Percentiles rank a stretch among this genome's conserved stretches.
Conservation (phyloP, 352 stramenopile species). For the Globisporangium carolinianum region DNA sequence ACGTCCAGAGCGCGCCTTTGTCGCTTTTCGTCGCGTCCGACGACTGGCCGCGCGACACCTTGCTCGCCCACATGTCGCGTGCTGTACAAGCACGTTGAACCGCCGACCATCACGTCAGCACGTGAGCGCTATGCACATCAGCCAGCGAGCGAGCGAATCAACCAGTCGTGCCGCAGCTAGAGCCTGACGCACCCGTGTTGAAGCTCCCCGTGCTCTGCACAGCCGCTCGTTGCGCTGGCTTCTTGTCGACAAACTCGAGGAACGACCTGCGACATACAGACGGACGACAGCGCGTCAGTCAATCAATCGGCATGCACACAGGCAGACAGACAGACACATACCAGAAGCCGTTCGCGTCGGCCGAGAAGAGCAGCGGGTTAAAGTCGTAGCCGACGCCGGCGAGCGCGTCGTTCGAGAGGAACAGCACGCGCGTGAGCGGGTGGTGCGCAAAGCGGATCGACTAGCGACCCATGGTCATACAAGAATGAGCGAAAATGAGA, state of each 20-base stretch:
- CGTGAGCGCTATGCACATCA: no score
- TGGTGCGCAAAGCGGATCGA: slow-evolving; percentile 85
- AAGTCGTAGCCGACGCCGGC: slow-evolving; percentile 90
- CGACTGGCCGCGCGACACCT: slow-evolving; percentile 75
- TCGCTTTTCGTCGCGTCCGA: slow-evolving; percentile 76
- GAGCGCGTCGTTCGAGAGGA: slow-evolving; percentile 85
- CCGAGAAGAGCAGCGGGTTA: slow-evolving; percentile 87
- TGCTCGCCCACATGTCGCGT: slow-evolving; percentile 80
- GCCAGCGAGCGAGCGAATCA: no score
- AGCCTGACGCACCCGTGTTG: slow-evolving; percentile 34
- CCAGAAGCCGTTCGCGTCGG: slow-evolving; percentile 75
- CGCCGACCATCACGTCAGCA: background rate
- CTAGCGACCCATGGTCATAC: slow-evolving; percentile 17
- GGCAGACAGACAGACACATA: slow-evolving; percentile 7
- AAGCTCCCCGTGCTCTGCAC: slow-evolving; percentile 62
- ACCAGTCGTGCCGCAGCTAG: no score
- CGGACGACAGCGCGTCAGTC: no score
- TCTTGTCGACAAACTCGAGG: slow-evolving; percentile 73
- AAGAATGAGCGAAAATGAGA: no score
- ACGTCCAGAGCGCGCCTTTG: slow-evolving; percentile 81
- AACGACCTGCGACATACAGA: slow-evolving; percentile 40
- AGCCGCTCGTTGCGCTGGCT: slow-evolving; percentile 40
- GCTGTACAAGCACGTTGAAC: slow-evolving; percentile 18
- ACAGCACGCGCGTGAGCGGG: slow-evolving; percentile 81
- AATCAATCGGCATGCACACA: no score